These are phyloP conservation scores for Polyplosphaeria fusca DNA, from an alignment of 495 filamentous ascomycete species.

Conservation along the genomic window DNA sequence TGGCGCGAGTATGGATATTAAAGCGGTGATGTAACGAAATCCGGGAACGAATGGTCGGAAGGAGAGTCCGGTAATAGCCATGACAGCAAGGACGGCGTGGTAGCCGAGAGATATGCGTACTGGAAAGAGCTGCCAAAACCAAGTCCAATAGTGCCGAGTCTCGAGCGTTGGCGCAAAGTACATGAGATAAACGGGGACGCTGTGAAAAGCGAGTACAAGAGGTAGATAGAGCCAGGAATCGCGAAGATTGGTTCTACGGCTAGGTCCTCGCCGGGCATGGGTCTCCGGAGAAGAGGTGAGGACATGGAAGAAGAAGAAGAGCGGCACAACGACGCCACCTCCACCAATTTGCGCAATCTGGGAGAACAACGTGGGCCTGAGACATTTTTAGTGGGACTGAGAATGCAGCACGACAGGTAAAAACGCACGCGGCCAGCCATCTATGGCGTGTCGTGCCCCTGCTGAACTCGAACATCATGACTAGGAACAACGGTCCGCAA, in stretches of 20 bases:
- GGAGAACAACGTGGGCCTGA: not conserved
- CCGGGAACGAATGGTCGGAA: not conserved
- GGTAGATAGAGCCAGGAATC: too few species aligned
- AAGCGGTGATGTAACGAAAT: not conserved
- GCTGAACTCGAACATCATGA: not conserved
- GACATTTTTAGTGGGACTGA: too few species aligned
- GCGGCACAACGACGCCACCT: constrained; percentile 1
- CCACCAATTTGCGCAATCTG: not conserved
- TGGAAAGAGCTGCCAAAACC: constrained; percentile 5
- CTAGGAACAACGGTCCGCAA: not conserved
- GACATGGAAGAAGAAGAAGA: not conserved
- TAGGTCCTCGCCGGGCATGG: too few species aligned
- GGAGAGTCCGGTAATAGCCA: not conserved
- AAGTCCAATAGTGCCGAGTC: constrained; percentile 12
- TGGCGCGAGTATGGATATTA: not conserved
- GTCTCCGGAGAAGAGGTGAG: too few species aligned
- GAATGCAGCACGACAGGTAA: too few species aligned
- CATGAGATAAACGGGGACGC: not conserved
- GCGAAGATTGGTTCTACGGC: too few species aligned
- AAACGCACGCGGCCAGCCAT: too few species aligned
- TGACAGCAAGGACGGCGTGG: not conserved
- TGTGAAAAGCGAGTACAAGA: not conserved
- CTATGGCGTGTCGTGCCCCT: too few species aligned
- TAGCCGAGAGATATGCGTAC: not conserved
- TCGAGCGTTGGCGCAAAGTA: not conserved